phyloP scores from a whole-genome alignment of 2,329 filamentous ascomycete genomes.

The Cucurbitaria berberidis region DNA sequence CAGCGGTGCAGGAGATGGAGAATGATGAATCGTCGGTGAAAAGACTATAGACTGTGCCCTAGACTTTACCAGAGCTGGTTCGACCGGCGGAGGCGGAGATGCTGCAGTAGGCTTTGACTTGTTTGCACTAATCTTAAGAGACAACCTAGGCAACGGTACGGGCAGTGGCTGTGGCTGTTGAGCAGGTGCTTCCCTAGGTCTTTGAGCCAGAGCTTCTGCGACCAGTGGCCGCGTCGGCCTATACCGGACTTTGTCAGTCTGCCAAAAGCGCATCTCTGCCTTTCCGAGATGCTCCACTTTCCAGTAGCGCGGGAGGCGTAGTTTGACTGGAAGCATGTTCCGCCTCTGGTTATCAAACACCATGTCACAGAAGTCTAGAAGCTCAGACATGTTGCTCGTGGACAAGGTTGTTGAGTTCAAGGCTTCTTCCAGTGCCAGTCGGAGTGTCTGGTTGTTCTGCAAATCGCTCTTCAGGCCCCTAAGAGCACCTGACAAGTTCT shows the following conservation, averaged over 20 bases:
- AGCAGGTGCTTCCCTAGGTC: constrained; percentile 10
- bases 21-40: constrained; percentile 23
- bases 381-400: constrained; percentile 60
- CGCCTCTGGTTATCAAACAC: constrained; percentile 58
- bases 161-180: constrained; percentile 4
- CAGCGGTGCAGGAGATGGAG: constrained; percentile 20
- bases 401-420: constrained; percentile 58
- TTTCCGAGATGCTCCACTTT: constrained; percentile 60
- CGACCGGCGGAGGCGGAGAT: constrained; percentile 11
- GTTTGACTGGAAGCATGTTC: constrained; percentile 56
- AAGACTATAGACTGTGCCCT: constrained; percentile 20
- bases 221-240: constrained; percentile 17
- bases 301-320: constrained; percentile 66
- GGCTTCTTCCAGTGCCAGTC: constrained; percentile 63
- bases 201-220: constrained; percentile 11
- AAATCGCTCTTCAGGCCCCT: constrained; percentile 63
- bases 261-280: constrained; percentile 44
- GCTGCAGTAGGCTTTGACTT: constrained; percentile 16
- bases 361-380: constrained; percentile 63
- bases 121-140: constrained; percentile 29
- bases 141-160: constrained; percentile 20
- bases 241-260: constrained; percentile 29
- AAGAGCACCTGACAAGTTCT: constrained; percentile 64
- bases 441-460: constrained; percentile 56
- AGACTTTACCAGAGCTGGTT: constrained; percentile 10